phyloP scores from a whole-genome alignment of 768 basidiomycete genomes.

The Suillus sp. region DNA sequence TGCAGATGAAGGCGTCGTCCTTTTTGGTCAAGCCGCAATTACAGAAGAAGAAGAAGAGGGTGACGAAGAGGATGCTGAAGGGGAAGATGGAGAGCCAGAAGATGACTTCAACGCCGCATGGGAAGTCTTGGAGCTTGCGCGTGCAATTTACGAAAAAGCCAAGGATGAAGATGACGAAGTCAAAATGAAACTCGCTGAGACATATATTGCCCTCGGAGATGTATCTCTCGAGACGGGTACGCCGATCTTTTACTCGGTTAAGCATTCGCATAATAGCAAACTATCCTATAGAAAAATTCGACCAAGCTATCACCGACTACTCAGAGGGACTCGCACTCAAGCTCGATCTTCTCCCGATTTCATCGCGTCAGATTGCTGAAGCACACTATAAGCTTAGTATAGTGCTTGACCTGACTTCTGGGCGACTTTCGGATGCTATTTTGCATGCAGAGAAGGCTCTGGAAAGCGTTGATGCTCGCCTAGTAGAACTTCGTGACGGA shows the following conservation, averaged over 20 bases:
- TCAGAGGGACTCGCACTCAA: constrained; percentile 77
- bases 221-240: constrained; percentile 95
- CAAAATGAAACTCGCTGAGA: constrained; percentile 86
- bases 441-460: constrained; percentile 78
- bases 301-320: constrained; percentile 90
- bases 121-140: constrained; percentile 95
- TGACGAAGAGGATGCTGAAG: constrained; percentile 59
- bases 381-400: constrained; percentile 94
- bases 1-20: constrained; percentile 68
- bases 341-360: constrained; percentile 68
- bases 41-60: constrained; percentile 51
- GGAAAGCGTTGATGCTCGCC: constrained; percentile 71
- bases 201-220: constrained; percentile 88
- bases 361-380: constrained; percentile 92
- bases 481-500: constrained; percentile 57
- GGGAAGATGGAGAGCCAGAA: constrained; percentile 79
- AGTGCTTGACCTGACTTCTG: constrained; percentile 88
- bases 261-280: neutral
- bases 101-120: constrained; percentile 99
- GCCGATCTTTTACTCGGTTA: constrained; percentile 23
- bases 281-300: constrained; percentile 79
- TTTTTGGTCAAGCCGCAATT: constrained; percentile 61
- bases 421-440: constrained; percentile 81
- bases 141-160: constrained; percentile 79
- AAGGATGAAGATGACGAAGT: constrained; percentile 57